Percentiles rank a stretch among this genome's conserved stretches.
phyloP scores from a whole-genome alignment of 2,329 filamentous ascomycete species.

The Aphanocladium album region DNA sequence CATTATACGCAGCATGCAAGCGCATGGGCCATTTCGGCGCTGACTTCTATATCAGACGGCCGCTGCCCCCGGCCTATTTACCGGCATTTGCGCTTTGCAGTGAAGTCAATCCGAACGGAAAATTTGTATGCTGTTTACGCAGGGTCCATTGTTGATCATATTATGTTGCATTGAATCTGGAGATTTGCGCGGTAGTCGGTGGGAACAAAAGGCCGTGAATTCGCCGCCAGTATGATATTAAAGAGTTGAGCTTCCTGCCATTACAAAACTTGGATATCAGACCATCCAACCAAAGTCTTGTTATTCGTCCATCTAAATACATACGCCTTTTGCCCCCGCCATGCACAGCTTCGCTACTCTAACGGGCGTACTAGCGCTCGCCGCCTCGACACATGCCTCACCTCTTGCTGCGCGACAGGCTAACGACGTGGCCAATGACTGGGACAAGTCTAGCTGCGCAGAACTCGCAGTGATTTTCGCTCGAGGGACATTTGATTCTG shows the following conservation, averaged over 20 bases:
- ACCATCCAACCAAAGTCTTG: not conserved
- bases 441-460: not conserved
- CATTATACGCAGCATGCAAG: not conserved
- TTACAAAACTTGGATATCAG: not conserved
- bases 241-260: not conserved
- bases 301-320: not conserved
- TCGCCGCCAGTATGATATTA: not conserved
- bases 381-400: not conserved
- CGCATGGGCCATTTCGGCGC: not conserved
- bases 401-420: not conserved
- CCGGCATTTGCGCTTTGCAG: not conserved
- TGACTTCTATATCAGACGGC: not conserved
- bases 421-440: constrained; percentile 5
- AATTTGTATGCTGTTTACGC: not conserved
- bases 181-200: not conserved
- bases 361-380: not conserved
- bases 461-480: constrained; percentile 15
- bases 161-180: not conserved
- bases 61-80: not conserved
- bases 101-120: not conserved
- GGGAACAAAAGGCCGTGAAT: not conserved
- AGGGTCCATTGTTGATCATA: not conserved
- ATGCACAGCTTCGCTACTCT: not conserved
- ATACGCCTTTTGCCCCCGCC: not conserved
- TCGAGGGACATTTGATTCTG: constrained; percentile 14